phyloP scores from a whole-genome alignment of 768 basidiomycete genomes.

The Lactifluus subvellereus region DNA sequence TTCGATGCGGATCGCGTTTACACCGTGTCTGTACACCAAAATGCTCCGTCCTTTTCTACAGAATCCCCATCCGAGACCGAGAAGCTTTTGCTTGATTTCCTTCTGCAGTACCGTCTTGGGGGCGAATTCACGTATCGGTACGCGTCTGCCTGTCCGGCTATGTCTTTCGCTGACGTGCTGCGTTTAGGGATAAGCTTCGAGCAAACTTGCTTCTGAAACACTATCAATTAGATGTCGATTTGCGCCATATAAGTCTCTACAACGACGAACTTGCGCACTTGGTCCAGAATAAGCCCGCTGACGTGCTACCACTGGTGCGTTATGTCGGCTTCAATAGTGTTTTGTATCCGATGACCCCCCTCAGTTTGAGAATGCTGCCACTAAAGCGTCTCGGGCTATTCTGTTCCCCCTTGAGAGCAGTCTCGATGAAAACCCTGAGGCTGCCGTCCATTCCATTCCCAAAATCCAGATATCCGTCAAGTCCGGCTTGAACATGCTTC shows the following conservation, averaged over 20 bases:
- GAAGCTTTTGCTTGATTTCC: constrained; percentile 75
- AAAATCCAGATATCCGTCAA: constrained; percentile 83
- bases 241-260: constrained; percentile 52
- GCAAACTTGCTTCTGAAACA: constrained; percentile 88
- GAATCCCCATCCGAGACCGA: constrained; percentile 80
- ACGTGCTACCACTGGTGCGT: constrained; percentile 79
- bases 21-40: constrained; percentile 72
- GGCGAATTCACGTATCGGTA: constrained; percentile 91
- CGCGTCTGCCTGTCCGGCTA: constrained; percentile 22
- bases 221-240: constrained; percentile 54
- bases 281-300: constrained; percentile 84
- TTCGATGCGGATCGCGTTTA: constrained; percentile 81
- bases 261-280: constrained; percentile 92
- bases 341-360: not conserved
- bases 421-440: constrained; percentile 41
- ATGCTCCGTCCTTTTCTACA: constrained; percentile 46
- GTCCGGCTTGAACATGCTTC: constrained; percentile 88
- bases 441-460: constrained; percentile 41
- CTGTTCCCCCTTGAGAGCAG: constrained; percentile 70
- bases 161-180: not conserved
- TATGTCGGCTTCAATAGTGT: not conserved
- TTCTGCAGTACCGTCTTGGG: constrained; percentile 81
- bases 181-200: constrained; percentile 73
- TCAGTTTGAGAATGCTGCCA: constrained; percentile 89
- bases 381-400: constrained; percentile 76